These are phyloP conservation scores for Scutellaria barbata DNA, from an alignment of 257 asterid genomes.

Conservation along the genomic window DNA sequence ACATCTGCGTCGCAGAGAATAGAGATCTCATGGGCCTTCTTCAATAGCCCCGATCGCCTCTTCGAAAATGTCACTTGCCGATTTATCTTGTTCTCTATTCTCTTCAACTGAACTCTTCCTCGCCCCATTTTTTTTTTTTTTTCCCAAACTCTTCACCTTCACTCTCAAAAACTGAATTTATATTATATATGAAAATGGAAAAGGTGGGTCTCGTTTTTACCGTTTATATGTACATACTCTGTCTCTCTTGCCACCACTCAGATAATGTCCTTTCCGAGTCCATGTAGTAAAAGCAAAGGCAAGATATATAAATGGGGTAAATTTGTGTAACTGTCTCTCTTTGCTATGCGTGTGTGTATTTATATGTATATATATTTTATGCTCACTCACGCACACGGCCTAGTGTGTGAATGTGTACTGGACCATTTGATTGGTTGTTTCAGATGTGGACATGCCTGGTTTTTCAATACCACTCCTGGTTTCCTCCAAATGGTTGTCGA, in stretches of 20 bases:
- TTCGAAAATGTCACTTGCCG: constrained; percentile 89
- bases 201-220: no score
- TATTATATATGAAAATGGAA: no score
- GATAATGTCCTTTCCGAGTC: constrained; percentile 26
- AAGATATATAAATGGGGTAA: constrained; percentile 30
- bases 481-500: constrained; percentile 66
- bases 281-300: constrained; percentile 20
- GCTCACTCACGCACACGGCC: no score
- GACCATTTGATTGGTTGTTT: no score
- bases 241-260: constrained; percentile 42
- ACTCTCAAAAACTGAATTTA: no score
- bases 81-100: constrained; percentile 84
- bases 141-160: no score
- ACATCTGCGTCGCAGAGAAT: constrained; percentile 90
- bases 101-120: constrained; percentile 83
- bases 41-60: constrained; percentile 70
- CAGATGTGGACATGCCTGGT: constrained; percentile 38
- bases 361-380: no score
- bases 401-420: no score
- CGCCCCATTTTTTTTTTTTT: constrained; percentile 58
- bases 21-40: constrained; percentile 89
- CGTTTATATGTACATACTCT: constrained; percentile 39
- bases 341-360: no score
- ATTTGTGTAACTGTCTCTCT: constrained; percentile 13
- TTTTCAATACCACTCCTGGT: constrained; percentile 49